Evolutionary conservation across 2,329 filamentous ascomycete species (phyloP).

Genomic region (Cordyceps cicadae): DNA sequence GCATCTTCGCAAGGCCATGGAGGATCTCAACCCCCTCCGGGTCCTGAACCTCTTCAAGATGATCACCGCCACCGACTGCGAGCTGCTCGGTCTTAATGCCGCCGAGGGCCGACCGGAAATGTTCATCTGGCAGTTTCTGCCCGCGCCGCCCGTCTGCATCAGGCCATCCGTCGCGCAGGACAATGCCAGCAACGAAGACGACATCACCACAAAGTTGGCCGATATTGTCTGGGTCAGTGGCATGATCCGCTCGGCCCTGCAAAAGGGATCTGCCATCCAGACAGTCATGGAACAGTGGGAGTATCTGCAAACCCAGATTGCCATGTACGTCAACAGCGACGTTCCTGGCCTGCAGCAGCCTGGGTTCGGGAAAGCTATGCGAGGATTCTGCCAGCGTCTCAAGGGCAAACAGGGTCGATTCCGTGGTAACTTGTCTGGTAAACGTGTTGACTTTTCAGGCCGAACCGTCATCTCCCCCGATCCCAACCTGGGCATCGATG

Average conservation of each 20-base stretch:
- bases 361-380: slow-evolving; percentile 77
- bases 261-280: slow-evolving; percentile 74
- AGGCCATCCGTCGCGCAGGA: slow-evolving; percentile 91
- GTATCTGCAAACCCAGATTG: slow-evolving; percentile 87
- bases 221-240: slow-evolving; percentile 92
- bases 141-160: slow-evolving; percentile 88
- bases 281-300: slow-evolving; percentile 99
- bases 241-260: slow-evolving; percentile 72
- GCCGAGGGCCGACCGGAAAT: slow-evolving; percentile 85
- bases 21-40: slow-evolving; percentile 84
- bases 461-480: slow-evolving; percentile 97
- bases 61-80: slow-evolving; percentile 77
- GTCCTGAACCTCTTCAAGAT: slow-evolving; percentile 88
- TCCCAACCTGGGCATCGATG: slow-evolving; percentile 85
- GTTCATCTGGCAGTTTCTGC: slow-evolving; percentile 95
- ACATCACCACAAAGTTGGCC: slow-evolving; percentile 91
- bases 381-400: slow-evolving; percentile 88
- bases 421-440: slow-evolving; percentile 91
- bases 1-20: slow-evolving; percentile 83
- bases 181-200: slow-evolving; percentile 87
- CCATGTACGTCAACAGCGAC: slow-evolving; percentile 97
- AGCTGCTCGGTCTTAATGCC: slow-evolving; percentile 81
- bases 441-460: slow-evolving; percentile 97
- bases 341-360: slow-evolving; percentile 86
- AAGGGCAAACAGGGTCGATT: slow-evolving; percentile 98